These are phyloP conservation scores for Escallonia herrerae DNA, from an alignment of 129 eudicot genomes.

Conservation along the genomic window DNA sequence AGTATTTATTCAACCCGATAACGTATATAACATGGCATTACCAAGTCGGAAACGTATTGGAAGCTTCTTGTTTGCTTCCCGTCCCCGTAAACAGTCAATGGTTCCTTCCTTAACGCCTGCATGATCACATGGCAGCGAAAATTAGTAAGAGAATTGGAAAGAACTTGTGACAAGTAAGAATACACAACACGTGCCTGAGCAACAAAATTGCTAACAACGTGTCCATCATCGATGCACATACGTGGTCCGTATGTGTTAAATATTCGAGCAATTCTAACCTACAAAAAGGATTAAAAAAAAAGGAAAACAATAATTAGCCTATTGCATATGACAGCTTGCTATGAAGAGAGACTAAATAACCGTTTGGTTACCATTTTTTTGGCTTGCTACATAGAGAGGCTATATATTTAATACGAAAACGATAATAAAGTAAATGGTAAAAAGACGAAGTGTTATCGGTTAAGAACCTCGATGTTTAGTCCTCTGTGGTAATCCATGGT, in stretches of 20 bases:
- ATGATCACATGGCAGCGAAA: conserved; percentile 8
- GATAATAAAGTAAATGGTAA: too few relatives aligned
- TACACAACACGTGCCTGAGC: conserved; percentile 46
- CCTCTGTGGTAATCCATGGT: conserved; percentile 65
- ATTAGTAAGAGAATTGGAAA: too few relatives aligned
- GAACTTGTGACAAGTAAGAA: too few relatives aligned
- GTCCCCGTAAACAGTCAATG: conserved; percentile 82
- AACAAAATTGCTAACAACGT: conserved; percentile 65
- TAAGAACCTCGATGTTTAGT: conserved; percentile 5
- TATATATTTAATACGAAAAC: too few relatives aligned
- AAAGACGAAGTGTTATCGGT: too few relatives aligned
- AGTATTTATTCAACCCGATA: too few relatives aligned
- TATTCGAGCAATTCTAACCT: conserved; percentile 34
- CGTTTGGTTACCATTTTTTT: too few relatives aligned
- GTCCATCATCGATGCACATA: conserved; percentile 37
- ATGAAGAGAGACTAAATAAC: too few relatives aligned
- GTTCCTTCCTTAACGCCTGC: conserved; percentile 82
- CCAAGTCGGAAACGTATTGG: conserved; percentile 84
- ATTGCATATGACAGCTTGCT: too few relatives aligned
- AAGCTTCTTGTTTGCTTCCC: conserved; percentile 86
- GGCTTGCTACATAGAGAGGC: too few relatives aligned
- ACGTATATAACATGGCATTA: conserved; percentile 6
- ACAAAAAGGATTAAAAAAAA: not conserved
- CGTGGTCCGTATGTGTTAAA: conserved; percentile 39
- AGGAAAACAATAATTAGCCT: too few relatives aligned